Conservation (phyloP, 2,329 filamentous ascomycete genomes). For the Setomelanomma holmii region DNA sequence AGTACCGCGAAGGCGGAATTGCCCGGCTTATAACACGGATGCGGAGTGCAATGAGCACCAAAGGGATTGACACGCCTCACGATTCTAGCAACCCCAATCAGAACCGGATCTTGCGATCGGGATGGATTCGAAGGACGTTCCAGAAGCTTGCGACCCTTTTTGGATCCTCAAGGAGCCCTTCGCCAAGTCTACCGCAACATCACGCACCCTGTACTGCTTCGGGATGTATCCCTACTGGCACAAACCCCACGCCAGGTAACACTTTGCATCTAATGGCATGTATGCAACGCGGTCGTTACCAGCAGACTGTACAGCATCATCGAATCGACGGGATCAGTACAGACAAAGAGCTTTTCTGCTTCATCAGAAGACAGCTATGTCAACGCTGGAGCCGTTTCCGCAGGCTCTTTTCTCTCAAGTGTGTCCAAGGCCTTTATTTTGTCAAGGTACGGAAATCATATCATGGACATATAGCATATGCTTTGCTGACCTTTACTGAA, state of each 20-base stretch:
- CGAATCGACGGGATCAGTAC: constrained; percentile 13
- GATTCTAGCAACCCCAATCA: background rate
- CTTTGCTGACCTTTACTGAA: constrained; percentile 4
- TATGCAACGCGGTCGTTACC: constrained; percentile 11
- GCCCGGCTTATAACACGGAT: constrained; percentile 4
- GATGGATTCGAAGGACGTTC: background rate
- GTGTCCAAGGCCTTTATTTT: constrained; percentile 18
- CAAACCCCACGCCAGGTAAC: constrained; percentile 6
- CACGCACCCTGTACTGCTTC: background rate
- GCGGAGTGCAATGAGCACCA: background rate
- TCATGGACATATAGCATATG: too few species aligned
- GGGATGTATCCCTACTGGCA: background rate
- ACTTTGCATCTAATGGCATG: constrained; percentile 12
- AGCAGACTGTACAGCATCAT: constrained; percentile 18
- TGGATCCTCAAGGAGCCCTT: background rate
- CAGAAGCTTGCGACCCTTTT: background rate
- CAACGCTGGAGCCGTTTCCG: constrained; percentile 3
- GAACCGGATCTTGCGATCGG: background rate
- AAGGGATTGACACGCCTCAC: background rate
- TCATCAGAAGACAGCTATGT: constrained; percentile 10
- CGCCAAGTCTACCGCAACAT: background rate
- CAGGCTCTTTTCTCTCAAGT: constrained; percentile 10
- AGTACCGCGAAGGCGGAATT: constrained; percentile 8
- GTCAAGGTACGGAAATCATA: background rate
- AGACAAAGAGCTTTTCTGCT: constrained; percentile 22